These are phyloP conservation scores for Trichophyton verrucosum DNA, from an alignment of 2,329 filamentous ascomycete species.

Conservation along the genomic window DNA sequence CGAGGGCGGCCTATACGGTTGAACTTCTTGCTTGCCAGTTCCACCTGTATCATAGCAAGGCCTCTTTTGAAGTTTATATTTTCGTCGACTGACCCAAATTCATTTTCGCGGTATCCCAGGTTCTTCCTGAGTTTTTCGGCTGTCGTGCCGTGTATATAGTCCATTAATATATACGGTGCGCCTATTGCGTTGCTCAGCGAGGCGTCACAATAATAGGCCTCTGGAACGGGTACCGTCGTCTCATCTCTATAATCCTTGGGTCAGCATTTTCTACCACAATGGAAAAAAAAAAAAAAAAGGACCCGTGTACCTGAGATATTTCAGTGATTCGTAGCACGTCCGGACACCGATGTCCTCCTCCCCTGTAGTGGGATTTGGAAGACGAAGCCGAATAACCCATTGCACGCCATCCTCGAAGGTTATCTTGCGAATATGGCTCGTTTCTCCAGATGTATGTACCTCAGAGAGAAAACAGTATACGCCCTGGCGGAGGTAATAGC, in stretches of 20 bases:
- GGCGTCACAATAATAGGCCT: slow-evolving; percentile 2
- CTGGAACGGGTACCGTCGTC: slow-evolving; percentile 6
- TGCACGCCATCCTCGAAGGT: slow-evolving; percentile 1
- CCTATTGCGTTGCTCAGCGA: slow-evolving; percentile 3
- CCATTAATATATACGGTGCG: slow-evolving; percentile 7
- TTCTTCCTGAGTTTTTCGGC: neutral
- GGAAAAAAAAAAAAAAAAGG: neutral
- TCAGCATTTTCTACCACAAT: neutral
- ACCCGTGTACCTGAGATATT: neutral
- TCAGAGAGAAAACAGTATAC: neutral
- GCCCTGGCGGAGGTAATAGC: neutral
- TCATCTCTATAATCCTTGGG: neutral
- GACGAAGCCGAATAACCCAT: slow-evolving; percentile 6
- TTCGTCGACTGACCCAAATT: neutral
- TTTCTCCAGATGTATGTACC: slow-evolving; percentile 3
- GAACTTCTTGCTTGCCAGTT: slow-evolving; percentile 7
- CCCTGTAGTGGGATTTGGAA: neutral
- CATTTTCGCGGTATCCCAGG: neutral
- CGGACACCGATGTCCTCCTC: neutral
- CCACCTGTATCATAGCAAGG: slow-evolving; percentile 7
- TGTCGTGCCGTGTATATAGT: slow-evolving; percentile 8
- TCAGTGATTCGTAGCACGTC: neutral
- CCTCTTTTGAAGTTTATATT: slow-evolving; percentile 3
- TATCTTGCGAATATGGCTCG: slow-evolving; percentile 4
- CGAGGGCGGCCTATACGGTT: slow-evolving; percentile 2